A percentile compares a stretch with the other conserved stretches of the same genome.
phyloP scores from a whole-genome alignment of 176 grass and related monocot species.

The Cymbopogon citratus region DNA sequence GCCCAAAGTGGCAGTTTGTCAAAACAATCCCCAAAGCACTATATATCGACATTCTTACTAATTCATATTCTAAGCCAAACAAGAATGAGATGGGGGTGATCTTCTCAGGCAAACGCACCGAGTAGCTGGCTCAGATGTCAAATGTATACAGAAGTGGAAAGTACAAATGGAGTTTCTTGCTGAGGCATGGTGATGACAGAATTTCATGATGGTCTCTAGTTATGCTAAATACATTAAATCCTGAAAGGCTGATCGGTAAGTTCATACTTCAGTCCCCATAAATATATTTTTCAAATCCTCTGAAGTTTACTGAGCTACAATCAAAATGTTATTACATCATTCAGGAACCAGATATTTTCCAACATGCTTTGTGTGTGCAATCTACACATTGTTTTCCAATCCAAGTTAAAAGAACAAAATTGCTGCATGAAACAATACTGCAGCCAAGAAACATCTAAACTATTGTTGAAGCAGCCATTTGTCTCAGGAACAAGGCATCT shows the following conservation, averaged over 20 bases:
- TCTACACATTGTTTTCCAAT: background rate
- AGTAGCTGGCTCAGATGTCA: background rate
- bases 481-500: background rate
- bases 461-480: background rate
- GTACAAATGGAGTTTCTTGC: background rate
- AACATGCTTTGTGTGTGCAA: background rate
- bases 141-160: background rate
- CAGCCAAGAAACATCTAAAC: background rate
- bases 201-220: background rate
- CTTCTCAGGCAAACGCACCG: too few species aligned
- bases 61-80: too few species aligned
- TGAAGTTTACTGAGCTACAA: background rate
- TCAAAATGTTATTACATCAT: background rate
- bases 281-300: background rate
- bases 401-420: background rate
- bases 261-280: background rate
- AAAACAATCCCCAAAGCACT: background rate
- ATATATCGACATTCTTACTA: too few species aligned
- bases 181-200: background rate
- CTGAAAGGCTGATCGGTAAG: background rate
- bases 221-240: background rate
- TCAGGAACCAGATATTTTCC: background rate
- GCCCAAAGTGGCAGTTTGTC: background rate
- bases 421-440: background rate
- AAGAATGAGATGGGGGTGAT: too few species aligned